Percentiles rank a stretch among this genome's conserved stretches.
phyloP scores from a whole-genome alignment of 768 basidiomycete species.

The Chalciporus chontae region DNA sequence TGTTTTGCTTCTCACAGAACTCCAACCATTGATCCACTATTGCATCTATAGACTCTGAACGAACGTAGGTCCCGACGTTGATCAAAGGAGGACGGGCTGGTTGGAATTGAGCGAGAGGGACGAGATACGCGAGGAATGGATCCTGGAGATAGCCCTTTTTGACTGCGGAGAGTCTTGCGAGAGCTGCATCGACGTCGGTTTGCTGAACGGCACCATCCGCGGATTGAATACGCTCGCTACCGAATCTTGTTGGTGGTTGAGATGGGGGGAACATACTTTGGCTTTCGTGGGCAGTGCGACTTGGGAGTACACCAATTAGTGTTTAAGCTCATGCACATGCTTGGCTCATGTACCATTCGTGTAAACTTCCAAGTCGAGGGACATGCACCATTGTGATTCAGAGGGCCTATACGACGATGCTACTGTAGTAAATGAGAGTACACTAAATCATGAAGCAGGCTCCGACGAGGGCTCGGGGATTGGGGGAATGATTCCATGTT shows the following conservation, averaged over 20 bases:
- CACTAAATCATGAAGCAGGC: neutral
- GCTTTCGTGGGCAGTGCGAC: neutral
- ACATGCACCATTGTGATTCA: no score
- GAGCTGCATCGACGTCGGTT: conserved; percentile 80
- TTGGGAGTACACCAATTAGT: no score
- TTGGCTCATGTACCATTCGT: no score
- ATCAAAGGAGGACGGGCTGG: conserved; percentile 77
- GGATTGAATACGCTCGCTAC: conserved; percentile 33
- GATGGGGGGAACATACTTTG: conserved; percentile 13
- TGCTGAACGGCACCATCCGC: conserved; percentile 63
- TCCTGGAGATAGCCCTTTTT: conserved; percentile 77
- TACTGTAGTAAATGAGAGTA: no score
- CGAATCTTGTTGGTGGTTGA: neutral
- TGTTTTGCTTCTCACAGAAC: conserved; percentile 39
- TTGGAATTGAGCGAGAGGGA: conserved; percentile 63
- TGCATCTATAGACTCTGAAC: conserved; percentile 74
- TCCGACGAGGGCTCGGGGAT: conserved; percentile 10
- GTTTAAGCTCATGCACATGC: no score
- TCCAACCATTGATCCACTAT: conserved; percentile 68
- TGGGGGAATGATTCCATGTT: conserved; percentile 67
- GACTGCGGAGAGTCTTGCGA: conserved; percentile 84
- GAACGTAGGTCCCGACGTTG: conserved; percentile 91
- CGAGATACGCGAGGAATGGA: conserved; percentile 64
- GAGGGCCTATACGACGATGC: no score
- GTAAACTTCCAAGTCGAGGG: no score